These are phyloP conservation scores for Sungouiella blattae DNA, from an alignment of 805 yeast genomes.

Conservation along the genomic window DNA sequence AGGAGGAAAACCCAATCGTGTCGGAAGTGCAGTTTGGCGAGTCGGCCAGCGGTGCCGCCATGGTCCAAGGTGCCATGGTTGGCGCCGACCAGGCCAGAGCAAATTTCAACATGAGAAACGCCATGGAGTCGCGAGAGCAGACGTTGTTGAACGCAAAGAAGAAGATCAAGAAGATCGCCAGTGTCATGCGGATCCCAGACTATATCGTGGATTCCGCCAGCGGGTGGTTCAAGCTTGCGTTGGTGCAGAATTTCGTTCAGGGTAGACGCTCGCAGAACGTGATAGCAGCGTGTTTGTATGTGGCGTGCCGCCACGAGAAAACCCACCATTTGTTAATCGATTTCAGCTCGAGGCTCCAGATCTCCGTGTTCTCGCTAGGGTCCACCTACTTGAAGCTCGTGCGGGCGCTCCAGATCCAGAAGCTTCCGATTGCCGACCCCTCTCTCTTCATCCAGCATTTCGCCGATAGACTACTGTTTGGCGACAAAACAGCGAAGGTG, in stretches of 20 bases:
- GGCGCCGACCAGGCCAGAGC: slow-evolving; percentile 84
- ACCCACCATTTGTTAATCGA: slow-evolving; percentile 96
- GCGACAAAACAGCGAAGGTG: slow-evolving; percentile 68
- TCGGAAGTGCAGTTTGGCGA: slow-evolving; percentile 95
- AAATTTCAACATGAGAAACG: slow-evolving; percentile 58
- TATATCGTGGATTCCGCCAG: slow-evolving; percentile 81
- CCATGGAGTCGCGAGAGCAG: slow-evolving; percentile 84
- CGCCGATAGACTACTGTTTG: slow-evolving; percentile 82
- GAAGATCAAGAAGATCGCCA: slow-evolving; percentile 76
- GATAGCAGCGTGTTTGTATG: slow-evolving; percentile 88
- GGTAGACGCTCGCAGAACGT: slow-evolving; percentile 97
- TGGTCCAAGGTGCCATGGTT: slow-evolving; percentile 91
- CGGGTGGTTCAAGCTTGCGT: slow-evolving; percentile 85
- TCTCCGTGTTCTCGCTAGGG: slow-evolving; percentile 91
- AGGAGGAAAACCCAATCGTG: slow-evolving; percentile 90
- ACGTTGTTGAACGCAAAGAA: slow-evolving; percentile 81
- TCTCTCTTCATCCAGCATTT: slow-evolving; percentile 90
- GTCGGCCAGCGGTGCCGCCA: slow-evolving; percentile 88
- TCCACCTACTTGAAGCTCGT: slow-evolving; percentile 93
- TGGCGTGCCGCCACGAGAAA: slow-evolving; percentile 87
- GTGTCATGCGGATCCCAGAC: slow-evolving; percentile 75
- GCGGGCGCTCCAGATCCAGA: slow-evolving; percentile 72
- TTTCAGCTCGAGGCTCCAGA: slow-evolving; percentile 84
- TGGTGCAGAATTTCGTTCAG: slow-evolving; percentile 86
- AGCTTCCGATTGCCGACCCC: slow-evolving; percentile 89